Base-by-base conservation (phyloP, 1,139 yeast species). In the Magnusiomyces ingens region DNA sequence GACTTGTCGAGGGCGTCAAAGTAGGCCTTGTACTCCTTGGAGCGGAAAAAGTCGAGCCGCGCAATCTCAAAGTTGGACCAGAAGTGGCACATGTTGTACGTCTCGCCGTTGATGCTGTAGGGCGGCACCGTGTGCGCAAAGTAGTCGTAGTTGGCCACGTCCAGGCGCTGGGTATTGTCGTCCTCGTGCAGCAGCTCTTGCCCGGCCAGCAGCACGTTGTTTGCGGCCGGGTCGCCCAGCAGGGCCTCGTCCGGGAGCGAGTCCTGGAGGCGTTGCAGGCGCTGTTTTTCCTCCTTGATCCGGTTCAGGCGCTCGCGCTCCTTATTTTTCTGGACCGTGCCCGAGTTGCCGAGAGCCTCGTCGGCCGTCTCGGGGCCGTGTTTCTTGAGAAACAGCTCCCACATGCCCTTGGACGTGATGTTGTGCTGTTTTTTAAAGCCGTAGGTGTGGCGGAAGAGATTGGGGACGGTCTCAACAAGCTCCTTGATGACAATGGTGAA, bases 11-110 rank as follows among this genome's bases (percentile, higher is more conserved):
- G 69, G 59, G 75, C 80, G 40, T 81, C 70, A 66, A 85, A 87
- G 64, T 84, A 89, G 21, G 75, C 74, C 55, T 80, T 75, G 67
- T 90, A 90, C 26, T 75, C 67, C 12, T 79, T 76, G 21, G 86
- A 80, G 40, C 77, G 75, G 74, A 89, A 90, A 17, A 89, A 67
- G 61, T 83, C 89, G 2, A 88, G 78, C 52, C 87, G 71, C 1
- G 96, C 96, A 62, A 90, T 90, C 67, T 90, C 97, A 65, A 90
- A 90, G 71, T 90, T 90, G 42, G 94, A 82, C 97, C 97, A 90
- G 70, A 89, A 90, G 70, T 90, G 97, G 62, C 95, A 85, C 64
- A 85, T 64, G 65, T 85, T 88, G 68, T 83, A 89, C 57, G 82
- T 84, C 62, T 85, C 85, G 22, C 80, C 76, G 54, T 83, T 80